phyloP scores from a whole-genome alignment of 768 basidiomycete genomes.

The Botryobasidium botryosum region DNA sequence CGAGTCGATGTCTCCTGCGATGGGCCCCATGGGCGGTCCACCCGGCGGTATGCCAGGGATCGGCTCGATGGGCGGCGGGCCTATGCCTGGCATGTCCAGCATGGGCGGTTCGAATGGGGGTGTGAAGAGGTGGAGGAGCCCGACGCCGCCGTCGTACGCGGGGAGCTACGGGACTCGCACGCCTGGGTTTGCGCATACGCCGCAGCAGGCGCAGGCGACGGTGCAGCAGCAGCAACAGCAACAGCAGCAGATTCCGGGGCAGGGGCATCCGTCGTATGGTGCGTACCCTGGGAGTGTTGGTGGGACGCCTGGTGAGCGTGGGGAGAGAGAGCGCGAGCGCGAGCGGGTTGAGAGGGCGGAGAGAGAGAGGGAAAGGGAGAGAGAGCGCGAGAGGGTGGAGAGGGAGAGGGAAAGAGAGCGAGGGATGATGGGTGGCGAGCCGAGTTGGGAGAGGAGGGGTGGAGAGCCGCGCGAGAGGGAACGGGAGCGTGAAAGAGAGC shows the following conservation, averaged over 20 bases:
- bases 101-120: no score
- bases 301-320: background rate
- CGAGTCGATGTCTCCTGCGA: no score
- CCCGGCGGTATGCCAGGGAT: no score
- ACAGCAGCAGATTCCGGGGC: constrained; percentile 9
- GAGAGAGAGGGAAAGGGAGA: background rate
- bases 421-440: constrained; percentile 26
- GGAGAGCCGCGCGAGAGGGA: constrained; percentile 29
- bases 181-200: no score
- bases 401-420: constrained; percentile 1
- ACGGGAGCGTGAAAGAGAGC: constrained; percentile 12
- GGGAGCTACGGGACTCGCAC: no score
- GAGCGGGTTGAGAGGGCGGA: background rate
- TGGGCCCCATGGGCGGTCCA: no score
- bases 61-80: no score
- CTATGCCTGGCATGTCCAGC: no score
- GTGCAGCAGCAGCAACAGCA: constrained; percentile 1
- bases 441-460: constrained; percentile 28
- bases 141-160: no score
- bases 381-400: constrained; percentile 20
- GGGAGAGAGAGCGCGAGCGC: constrained; percentile 1
- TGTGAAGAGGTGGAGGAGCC: no score
- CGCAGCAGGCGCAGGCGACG: constrained; percentile 8
- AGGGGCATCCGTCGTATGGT: background rate
- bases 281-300: background rate